Base-by-base conservation (phyloP, 208 protist genomes). In the Trypanosoma melophagium region DNA sequence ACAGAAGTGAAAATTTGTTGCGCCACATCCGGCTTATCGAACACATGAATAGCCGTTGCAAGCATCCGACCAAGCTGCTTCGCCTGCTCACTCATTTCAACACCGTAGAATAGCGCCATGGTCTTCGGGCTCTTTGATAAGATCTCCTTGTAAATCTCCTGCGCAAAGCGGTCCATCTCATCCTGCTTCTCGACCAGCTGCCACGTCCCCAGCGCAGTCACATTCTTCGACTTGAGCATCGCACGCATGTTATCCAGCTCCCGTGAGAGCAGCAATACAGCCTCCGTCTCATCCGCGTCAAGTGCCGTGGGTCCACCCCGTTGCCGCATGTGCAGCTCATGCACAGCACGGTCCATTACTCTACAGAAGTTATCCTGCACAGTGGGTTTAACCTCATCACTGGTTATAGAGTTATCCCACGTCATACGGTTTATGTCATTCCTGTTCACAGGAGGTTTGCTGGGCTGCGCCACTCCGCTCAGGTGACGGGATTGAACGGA, bases 171-270 rank as follows among this genome's bases (percentile, higher is more conserved):
- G 56, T 86, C 78, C 50, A 90, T 10, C 61, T 75, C 78, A 25
- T 68, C 71, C 49, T 83, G 69, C 50, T 80, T 78, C 56, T 90
- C 80, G 9, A 93, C 17, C 24, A 83, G 74, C 24, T 78, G 77
- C 82, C 87, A 93, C 44, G 84, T 89, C 19, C 80, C 81, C 59
- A 83, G 68, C 8, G 89, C 76, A 7, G 84, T 90, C 60, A 77
- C 82, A 56, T 86, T 51, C 13, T 71, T 81, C 24, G 74, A 60
- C 59, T 80, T 79, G 70, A 86, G 79, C 58, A 83, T 76, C 19
- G 74, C 72, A 58, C 73, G 78, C 44, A 89, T 49, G 58, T 81
- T 85, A 50, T 87, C 80, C 73, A 89, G 71, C 60, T 87, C 86
- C 0, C 81, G 75, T 5, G 80, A 81, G 16, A 92, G 81, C 24